Base-by-base conservation (phyloP, 345 rosid species). In the Salix dunnii region DNA sequence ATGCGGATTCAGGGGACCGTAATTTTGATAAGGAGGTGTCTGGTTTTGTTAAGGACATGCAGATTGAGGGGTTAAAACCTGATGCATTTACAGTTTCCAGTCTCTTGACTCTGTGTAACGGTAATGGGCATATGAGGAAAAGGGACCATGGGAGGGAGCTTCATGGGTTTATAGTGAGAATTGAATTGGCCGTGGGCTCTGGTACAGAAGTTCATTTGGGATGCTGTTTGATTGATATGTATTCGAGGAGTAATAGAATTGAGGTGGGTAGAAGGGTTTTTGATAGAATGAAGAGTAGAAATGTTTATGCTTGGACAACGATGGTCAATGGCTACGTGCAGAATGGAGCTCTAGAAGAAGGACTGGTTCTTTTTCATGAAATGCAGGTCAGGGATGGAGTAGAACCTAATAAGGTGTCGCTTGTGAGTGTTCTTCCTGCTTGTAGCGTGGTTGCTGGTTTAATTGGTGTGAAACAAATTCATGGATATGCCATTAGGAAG, bases 181-280 rank as follows among this genome's bases (percentile, higher is more conserved):
- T 81, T 77, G 83, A 78, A 72, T 53, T 84, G 85, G 83, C 64
- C 40, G 25, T 67, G 25, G 61, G 62, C 58, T 78, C n/a, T 4
- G 85, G 79, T 51, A 82, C 82, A 2, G 89, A 84, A 77, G 78
- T 81, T 72, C 87, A 85, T 76, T 77, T 90, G 84, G 89, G 77
- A 21, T 87, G 87, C 76, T 90, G 91, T 74, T 87, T 91, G 86
- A 85, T 91, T 65, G 85, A 88, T 78, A 85, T 91, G 94, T 88
- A 90, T 73, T 85, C 87, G 0, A 90, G 81, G 81, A 81, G 70
- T 66, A 64, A 72, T 35, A 82, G 68, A 63, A 74, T 82, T 53
- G 79, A 40, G 43, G 9, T 38, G 7, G 86, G 81, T 65, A 89
- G 84, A 60, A 78, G 76, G 65, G 82, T 85, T 16, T 90, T 91